These are phyloP conservation scores for Coemansia sp. DNA, from an alignment of 192 early-diverging fungal species.

Conservation along the genomic window DNA sequence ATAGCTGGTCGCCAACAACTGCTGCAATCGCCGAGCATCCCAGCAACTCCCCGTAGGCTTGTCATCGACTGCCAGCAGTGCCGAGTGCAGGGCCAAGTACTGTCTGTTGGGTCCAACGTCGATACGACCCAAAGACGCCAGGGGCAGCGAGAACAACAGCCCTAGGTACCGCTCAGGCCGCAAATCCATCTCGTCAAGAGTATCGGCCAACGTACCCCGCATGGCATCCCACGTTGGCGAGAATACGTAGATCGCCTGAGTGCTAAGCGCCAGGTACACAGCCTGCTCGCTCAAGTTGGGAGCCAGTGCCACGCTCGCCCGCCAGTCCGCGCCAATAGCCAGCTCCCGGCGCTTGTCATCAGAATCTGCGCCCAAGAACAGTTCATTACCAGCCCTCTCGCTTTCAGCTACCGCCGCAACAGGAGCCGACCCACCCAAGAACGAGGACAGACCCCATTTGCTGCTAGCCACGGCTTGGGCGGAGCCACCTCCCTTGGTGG, in stretches of 20 bases:
- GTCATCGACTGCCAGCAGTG: constrained; percentile 12
- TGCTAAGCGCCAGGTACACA: constrained; percentile 47
- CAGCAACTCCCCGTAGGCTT: neutral
- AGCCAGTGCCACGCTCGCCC: constrained; percentile 11
- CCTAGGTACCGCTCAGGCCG: constrained; percentile 42
- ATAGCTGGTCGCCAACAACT: constrained; percentile 4
- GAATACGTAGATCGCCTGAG: constrained; percentile 47
- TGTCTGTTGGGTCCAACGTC: constrained; percentile 55
- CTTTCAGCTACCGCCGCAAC: neutral
- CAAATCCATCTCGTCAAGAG: constrained; percentile 29
- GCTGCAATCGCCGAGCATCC: constrained; percentile 1
- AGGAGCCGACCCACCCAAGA: constrained; percentile 17
- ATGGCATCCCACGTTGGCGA: constrained; percentile 29
- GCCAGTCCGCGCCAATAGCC: constrained; percentile 1
- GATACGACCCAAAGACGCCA: constrained; percentile 42
- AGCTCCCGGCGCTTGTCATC: constrained; percentile 1
- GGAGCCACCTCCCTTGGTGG: neutral
- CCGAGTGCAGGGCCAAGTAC: constrained; percentile 46
- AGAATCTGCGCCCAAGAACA: neutral
- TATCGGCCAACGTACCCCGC: neutral
- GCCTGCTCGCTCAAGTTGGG: constrained; percentile 37
- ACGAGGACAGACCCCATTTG: constrained; percentile 41
- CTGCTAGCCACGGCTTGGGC: neutral
- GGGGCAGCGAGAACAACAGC: constrained; percentile 31
- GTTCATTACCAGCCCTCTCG: neutral